Base-by-base conservation (phyloP, 495 filamentous ascomycete species). In the Aspergillus nanangensis region DNA sequence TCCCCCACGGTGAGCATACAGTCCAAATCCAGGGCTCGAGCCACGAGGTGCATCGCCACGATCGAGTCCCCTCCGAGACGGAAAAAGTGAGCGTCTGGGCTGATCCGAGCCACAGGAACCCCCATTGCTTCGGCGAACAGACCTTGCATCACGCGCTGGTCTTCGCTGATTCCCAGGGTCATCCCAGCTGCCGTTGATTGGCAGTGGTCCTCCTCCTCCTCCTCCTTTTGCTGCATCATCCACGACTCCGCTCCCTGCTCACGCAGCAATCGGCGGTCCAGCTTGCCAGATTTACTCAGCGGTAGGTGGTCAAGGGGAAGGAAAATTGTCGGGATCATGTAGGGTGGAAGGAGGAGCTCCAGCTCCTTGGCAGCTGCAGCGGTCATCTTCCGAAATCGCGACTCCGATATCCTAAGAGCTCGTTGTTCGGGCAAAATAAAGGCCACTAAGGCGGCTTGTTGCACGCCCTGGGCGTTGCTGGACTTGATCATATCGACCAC, bases 61-160 rank as follows among this genome's bases (percentile, higher is more conserved):
- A 80, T 60, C 4, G 74, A 77, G 36, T 80, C 76, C 4, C 78
- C 78, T 7, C 78, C 78, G 3, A 77, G 37, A n/a, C 53, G 56
- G 53, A 81, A 77, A 61, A 81, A 80, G 57, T 60, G 74, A 47
- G 76, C 72, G 17, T 66, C 60, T 5, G 67, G 53, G 5, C 63
- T 57, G 19, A 79, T 71, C 14, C 41, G 32, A 9, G 45, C 27
- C 19, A 9, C 15, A 20, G 31, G 22, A 3, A 56, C 17, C 10
- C 22, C 38, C 37, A 62, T 48, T 8, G 60, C 50, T 10, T 53
- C 45, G 5, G 54, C 50, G 60, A 57, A 65, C 20, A 58, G 43
- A 29, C 25, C 11, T 11, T 29, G 25, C 7, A 29, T 5, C 11
- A 7, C 11, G 25, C 5, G 25, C 25, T 29, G n/a, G n/a, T n/a